Percentiles rank a stretch among this genome's conserved stretches.
Evolutionary conservation across 108 stramenopile species (phyloP).

Genomic region (Nannochloropsis salina): DNA sequence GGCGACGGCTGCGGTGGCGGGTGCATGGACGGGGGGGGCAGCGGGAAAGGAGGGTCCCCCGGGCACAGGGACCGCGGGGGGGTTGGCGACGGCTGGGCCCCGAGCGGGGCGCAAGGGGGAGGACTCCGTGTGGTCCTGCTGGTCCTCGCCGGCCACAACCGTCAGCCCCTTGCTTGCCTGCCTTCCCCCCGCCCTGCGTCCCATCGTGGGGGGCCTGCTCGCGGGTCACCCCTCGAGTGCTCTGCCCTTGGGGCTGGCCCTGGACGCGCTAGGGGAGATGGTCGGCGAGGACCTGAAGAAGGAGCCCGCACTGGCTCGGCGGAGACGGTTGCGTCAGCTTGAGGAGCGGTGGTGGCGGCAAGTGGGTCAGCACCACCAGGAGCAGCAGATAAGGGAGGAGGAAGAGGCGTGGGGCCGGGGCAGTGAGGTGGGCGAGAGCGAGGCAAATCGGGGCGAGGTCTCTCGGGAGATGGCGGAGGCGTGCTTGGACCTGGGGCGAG

Average conservation of each 20-base stretch:
- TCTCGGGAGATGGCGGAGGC: not conserved
- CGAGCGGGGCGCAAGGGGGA: not conserved
- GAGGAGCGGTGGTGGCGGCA: not conserved
- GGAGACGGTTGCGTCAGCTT: not conserved
- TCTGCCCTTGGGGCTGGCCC: not conserved
- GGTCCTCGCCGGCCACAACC: not conserved
- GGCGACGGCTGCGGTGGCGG: not conserved
- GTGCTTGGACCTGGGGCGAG: not conserved
- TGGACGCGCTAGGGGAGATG: not conserved
- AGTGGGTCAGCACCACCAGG: not conserved
- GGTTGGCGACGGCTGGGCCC: not conserved
- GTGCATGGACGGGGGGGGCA: not conserved
- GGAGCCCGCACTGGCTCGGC: not conserved
- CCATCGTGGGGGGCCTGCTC: not conserved
- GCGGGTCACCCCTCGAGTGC: not conserved
- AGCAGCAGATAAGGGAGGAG: not conserved
- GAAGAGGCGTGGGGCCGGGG: not conserved
- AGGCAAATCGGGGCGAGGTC: not conserved
- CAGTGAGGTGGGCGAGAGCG: not conserved
- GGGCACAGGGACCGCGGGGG: not conserved
- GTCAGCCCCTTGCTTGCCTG: not conserved
- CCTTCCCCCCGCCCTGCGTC: not conserved
- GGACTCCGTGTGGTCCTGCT: not conserved
- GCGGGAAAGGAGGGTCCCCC: not conserved
- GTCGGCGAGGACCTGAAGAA: not conserved